These are phyloP conservation scores for Emmonsiellopsis sp. DNA, from an alignment of 2,329 filamentous ascomycete species.

Conservation along the genomic window DNA sequence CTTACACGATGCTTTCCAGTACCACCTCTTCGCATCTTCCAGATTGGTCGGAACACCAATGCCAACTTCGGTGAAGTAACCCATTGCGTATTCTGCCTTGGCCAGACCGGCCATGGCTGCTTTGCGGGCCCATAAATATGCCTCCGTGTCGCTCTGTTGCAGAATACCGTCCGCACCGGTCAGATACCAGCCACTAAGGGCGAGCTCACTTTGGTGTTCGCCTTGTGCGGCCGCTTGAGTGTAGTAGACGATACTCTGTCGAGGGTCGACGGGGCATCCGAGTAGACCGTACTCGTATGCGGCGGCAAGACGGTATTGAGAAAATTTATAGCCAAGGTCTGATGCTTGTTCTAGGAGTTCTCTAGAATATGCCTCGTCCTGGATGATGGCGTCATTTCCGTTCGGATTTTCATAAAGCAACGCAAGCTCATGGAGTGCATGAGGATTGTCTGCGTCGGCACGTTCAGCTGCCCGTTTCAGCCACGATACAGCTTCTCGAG, in stretches of 20 bases:
- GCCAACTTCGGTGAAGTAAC: conserved; percentile 91
- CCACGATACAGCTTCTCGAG: conserved; percentile 82
- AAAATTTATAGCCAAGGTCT: conserved; percentile 87
- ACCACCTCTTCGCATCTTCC: conserved; percentile 97
- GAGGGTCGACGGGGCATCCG: conserved; percentile 71
- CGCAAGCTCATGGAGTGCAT: conserved; percentile 82
- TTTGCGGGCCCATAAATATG: conserved; percentile 93
- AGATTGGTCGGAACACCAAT: conserved; percentile 79
- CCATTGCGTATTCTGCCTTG: conserved; percentile 97
- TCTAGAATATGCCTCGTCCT: conserved; percentile 74
- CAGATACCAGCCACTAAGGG: conserved; percentile 85
- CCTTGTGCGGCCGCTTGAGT: conserved; percentile 82
- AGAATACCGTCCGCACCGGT: conserved; percentile 83
- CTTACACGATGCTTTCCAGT: conserved; percentile 93
- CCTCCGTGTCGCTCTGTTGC: conserved; percentile 87
- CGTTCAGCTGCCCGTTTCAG: conserved; percentile 85
- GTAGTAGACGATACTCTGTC: conserved; percentile 88
- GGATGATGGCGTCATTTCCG: conserved; percentile 61
- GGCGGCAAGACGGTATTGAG: conserved; percentile 79
- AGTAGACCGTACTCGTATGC: conserved; percentile 84
- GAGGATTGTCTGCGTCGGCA: conserved; percentile 82
- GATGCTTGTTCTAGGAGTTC: conserved; percentile 77
- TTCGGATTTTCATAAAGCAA: conserved; percentile 50
- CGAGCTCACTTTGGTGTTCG: conserved; percentile 85
- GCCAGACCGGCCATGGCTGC: conserved; percentile 78